These are phyloP conservation scores for Verbascum thapsus DNA, from an alignment of 257 asterid species.

Conservation along the genomic window DNA sequence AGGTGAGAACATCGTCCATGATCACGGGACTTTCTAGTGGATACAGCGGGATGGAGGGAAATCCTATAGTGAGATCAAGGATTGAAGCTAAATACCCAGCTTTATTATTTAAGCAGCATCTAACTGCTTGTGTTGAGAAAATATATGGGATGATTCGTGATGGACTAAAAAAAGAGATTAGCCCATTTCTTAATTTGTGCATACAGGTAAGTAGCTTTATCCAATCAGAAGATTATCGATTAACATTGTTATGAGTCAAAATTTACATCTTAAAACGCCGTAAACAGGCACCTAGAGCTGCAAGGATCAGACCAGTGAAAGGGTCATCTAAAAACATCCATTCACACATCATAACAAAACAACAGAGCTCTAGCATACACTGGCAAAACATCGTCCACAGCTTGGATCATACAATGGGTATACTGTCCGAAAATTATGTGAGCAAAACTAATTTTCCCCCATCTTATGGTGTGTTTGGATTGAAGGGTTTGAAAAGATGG, in stretches of 20 bases:
- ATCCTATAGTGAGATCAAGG: slow-evolving; percentile 60
- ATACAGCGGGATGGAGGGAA: slow-evolving; percentile 90
- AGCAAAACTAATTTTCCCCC: slow-evolving; percentile 32
- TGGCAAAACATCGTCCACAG: slow-evolving; percentile 77
- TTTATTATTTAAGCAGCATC: slow-evolving; percentile 83
- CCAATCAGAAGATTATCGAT: slow-evolving; percentile 10
- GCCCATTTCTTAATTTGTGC: slow-evolving; percentile 75
- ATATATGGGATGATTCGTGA: slow-evolving; percentile 89
- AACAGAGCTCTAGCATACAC: slow-evolving; percentile 75
- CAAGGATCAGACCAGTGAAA: slow-evolving; percentile 72
- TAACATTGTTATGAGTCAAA: slow-evolving; percentile 6
- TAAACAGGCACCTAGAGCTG: slow-evolving; percentile 85
- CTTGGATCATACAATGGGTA: slow-evolving; percentile 64
- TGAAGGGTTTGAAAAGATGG: too few relatives aligned
- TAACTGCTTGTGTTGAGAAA: slow-evolving; percentile 92
- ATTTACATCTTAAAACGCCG: slow-evolving; percentile 32
- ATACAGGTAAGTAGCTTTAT: slow-evolving; percentile 65
- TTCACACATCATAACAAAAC: slow-evolving; percentile 60
- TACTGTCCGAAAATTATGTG: slow-evolving; percentile 71
- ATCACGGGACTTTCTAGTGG: slow-evolving; percentile 79
- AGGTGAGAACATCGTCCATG: slow-evolving; percentile 74
- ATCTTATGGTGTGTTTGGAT: too few relatives aligned
- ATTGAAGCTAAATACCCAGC: slow-evolving; percentile 95
- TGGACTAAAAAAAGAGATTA: slow-evolving; percentile 82
- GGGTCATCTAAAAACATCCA: slow-evolving; percentile 72